Evolutionary conservation across 2,329 filamentous ascomycete species (phyloP).

Genomic region (Tolypocladium paradoxum): DNA sequence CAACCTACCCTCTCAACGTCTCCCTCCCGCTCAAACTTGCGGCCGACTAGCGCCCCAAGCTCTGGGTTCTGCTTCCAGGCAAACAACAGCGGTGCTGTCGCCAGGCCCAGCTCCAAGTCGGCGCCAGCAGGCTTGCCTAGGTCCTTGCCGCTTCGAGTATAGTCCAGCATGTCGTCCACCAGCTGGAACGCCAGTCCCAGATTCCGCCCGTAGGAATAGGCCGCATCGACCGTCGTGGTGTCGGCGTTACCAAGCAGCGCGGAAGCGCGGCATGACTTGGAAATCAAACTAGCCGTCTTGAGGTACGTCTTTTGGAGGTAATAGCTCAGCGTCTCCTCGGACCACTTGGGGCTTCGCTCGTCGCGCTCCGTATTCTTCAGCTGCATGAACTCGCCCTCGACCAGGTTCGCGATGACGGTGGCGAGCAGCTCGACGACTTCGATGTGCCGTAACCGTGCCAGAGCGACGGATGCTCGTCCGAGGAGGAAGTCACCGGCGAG

Average conservation of each 20-base stretch:
- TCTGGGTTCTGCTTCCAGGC: conserved; percentile 86
- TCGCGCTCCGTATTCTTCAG: conserved; percentile 90
- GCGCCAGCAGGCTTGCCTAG: conserved; percentile 92
- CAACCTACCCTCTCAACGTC: conserved; percentile 70
- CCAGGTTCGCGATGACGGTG: conserved; percentile 93
- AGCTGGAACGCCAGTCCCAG: conserved; percentile 92
- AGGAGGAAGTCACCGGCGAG: conserved; percentile 94
- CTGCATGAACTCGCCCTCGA: conserved; percentile 99
- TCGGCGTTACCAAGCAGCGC: conserved; percentile 75
- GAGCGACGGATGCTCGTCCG: conserved; percentile 82
- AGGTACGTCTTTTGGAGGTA: conserved; percentile 98
- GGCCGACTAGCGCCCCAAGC: conserved; percentile 76
- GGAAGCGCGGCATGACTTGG: conserved; percentile 86
- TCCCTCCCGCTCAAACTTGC: conserved; percentile 76
- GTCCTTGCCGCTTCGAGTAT: conserved; percentile 74
- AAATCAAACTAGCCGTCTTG: conserved; percentile 91
- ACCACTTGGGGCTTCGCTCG: conserved; percentile 74
- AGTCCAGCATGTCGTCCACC: conserved; percentile 96
- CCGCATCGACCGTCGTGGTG: conserved; percentile 72
- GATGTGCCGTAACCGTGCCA: conserved; percentile 80
- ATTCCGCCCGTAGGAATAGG: conserved; percentile 88
- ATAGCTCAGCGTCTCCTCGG: conserved; percentile 80
- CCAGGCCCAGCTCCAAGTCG: conserved; percentile 84
- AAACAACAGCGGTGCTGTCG: conserved; percentile 87
- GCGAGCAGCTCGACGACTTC: conserved; percentile 92